These are phyloP conservation scores for Cetradonia linearis DNA, from an alignment of 495 filamentous ascomycete genomes.

Conservation along the genomic window DNA sequence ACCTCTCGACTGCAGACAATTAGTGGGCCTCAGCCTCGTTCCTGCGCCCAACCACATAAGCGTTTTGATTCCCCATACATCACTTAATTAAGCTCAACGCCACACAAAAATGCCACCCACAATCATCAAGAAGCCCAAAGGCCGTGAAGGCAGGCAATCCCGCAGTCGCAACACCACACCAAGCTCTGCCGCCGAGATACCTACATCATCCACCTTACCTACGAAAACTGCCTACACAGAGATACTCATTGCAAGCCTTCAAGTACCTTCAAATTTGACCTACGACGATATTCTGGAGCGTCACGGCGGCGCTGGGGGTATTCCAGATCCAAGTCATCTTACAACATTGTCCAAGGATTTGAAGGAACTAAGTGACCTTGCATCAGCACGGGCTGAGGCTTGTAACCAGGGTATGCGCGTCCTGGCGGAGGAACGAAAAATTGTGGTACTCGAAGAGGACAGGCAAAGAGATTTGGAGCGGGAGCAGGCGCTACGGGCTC, in stretches of 20 bases:
- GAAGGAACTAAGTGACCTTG: slow-evolving; percentile 52
- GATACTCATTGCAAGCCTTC: slow-evolving; percentile 54
- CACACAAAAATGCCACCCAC: slow-evolving; percentile 35
- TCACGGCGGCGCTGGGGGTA: slow-evolving; percentile 49
- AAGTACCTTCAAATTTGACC: slow-evolving; percentile 44
- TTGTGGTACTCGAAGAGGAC: slow-evolving; percentile 41
- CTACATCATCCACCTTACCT: slow-evolving; percentile 38
- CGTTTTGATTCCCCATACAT: not conserved
- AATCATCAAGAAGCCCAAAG: slow-evolving; percentile 61
- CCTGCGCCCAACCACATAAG: not conserved
- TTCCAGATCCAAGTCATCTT: slow-evolving; percentile 66
- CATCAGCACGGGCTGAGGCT: slow-evolving; percentile 49
- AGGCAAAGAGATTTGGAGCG: slow-evolving; percentile 30
- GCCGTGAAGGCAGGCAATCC: slow-evolving; percentile 57
- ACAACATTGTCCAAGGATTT: slow-evolving; percentile 58
- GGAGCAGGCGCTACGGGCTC: slow-evolving; percentile 32
- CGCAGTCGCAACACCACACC: slow-evolving; percentile 83
- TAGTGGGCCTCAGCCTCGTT: not conserved
- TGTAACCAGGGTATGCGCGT: slow-evolving; percentile 68
- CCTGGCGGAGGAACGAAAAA: slow-evolving; percentile 53
- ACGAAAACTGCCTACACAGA: slow-evolving; percentile 47
- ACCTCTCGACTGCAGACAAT: not conserved
- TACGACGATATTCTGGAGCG: slow-evolving; percentile 68
- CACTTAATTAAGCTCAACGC: not conserved
- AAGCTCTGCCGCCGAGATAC: slow-evolving; percentile 45